A percentile compares a stretch with the other conserved stretches of the same genome.
phyloP scores from a whole-genome alignment of 257 asterid species.

The Nicotiana tomentosiformis region DNA sequence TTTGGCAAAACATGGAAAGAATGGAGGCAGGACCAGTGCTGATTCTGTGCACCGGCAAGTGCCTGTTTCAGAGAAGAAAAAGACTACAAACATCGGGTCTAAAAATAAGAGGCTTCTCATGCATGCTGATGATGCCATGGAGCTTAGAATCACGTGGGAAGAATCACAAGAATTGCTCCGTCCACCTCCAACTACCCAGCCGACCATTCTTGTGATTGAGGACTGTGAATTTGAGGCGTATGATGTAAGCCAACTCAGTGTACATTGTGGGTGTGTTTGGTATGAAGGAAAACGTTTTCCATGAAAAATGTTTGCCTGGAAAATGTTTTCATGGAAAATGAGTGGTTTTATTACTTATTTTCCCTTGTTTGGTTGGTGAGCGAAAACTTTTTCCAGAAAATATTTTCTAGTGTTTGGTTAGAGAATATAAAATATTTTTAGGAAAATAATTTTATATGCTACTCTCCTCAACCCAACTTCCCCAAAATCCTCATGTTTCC shows the following conservation, averaged over 20 bases:
- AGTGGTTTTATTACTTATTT: no score
- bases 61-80: slow-evolving; percentile 53
- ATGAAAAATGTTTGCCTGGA: no score
- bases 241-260: slow-evolving; percentile 33
- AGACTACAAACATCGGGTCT: slow-evolving; percentile 50
- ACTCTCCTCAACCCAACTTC: no score
- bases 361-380: no score
- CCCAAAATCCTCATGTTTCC: no score
- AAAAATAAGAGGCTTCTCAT: slow-evolving; percentile 78
- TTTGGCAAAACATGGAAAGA: slow-evolving; percentile 28
- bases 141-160: slow-evolving; percentile 71
- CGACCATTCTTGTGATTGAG: slow-evolving; percentile 56
- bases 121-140: slow-evolving; percentile 66
- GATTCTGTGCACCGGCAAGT: slow-evolving; percentile 34
- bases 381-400: no score
- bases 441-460: no score
- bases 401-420: no score
- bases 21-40: slow-evolving; percentile 46
- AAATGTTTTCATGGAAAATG: no score
- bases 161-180: slow-evolving; percentile 87
- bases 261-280: no score
- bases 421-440: no score
- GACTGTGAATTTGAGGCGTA: slow-evolving; percentile 73
- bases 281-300: no score
- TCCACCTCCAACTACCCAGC: slow-evolving; percentile 56